These are phyloP conservation scores for Cercophora sp. DNA, from an alignment of 495 filamentous ascomycete genomes.

Conservation along the genomic window DNA sequence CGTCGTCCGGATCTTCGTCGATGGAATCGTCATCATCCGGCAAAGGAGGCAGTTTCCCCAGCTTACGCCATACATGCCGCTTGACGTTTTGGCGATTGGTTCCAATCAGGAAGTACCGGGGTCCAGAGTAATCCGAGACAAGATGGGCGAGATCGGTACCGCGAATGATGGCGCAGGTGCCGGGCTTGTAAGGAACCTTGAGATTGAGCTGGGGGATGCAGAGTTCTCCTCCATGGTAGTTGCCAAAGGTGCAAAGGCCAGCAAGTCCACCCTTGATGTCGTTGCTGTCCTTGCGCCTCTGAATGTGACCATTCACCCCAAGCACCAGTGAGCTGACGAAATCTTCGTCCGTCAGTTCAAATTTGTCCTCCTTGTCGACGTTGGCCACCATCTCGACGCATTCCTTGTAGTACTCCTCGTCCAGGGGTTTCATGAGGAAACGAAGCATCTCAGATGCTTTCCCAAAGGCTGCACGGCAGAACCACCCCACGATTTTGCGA, in stretches of 20 bases:
- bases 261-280: not conserved
- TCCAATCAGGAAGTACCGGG: conserved; percentile 4
- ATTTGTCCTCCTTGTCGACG: not conserved
- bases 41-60: not conserved
- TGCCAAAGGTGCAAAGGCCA: not conserved
- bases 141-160: conserved; percentile 1
- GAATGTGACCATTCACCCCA: not conserved
- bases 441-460: not conserved
- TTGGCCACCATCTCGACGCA: not conserved
- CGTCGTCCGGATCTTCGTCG: too few relatives aligned
- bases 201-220: conserved; percentile 4
- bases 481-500: not conserved
- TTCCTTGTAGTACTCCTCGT: not conserved
- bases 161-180: conserved; percentile 3
- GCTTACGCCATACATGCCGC: not conserved
- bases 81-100: conserved; percentile 1
- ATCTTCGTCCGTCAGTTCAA: too few relatives aligned
- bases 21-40: too few relatives aligned
- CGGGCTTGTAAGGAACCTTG: not conserved
- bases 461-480: not conserved
- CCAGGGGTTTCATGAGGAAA: not conserved
- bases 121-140: conserved; percentile 1
- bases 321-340: not conserved
- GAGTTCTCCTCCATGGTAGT: conserved; percentile 1
- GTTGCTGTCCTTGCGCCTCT: not conserved